Percentiles rank a stretch among this genome's conserved stretches.
phyloP scores from a whole-genome alignment of 805 yeast species.

The Starmerella bombi region DNA sequence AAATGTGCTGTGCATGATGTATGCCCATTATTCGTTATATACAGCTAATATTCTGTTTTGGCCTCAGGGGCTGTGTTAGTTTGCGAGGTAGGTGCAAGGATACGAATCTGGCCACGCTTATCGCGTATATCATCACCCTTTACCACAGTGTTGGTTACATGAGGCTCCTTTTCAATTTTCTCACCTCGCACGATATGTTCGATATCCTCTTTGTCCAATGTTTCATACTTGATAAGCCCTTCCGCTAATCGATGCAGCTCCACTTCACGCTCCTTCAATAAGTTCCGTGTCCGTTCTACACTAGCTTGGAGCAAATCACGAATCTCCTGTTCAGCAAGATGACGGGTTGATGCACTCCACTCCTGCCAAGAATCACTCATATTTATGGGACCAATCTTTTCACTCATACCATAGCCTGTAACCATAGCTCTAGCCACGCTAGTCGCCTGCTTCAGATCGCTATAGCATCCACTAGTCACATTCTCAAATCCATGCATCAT shows the following conservation, averaged over 20 bases:
- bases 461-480: constrained; percentile 90
- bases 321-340: constrained; percentile 87
- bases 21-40: no score
- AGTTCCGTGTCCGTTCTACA: constrained; percentile 62
- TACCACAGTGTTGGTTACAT: constrained; percentile 61
- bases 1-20: no score
- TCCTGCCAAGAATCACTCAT: constrained; percentile 84
- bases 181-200: constrained; percentile 76
- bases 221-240: constrained; percentile 89
- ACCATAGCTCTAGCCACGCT: constrained; percentile 93
- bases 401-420: constrained; percentile 92
- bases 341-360: constrained; percentile 83
- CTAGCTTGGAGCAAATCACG: constrained; percentile 58
- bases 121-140: constrained; percentile 32
- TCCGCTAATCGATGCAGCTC: constrained; percentile 83
- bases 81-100: no score
- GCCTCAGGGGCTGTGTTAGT: no score
- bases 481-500: constrained; percentile 79
- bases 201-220: constrained; percentile 82
- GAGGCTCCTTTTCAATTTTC: constrained; percentile 51
- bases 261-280: constrained; percentile 45
- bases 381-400: constrained; percentile 80
- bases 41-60: no score
- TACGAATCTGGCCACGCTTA: constrained; percentile 15
- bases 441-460: constrained; percentile 83